A percentile compares a stretch with the other conserved stretches of the same genome.
Evolutionary conservation across 805 yeast species (phyloP).

Genomic region (Hanseniaspora jakobsenii): DNA sequence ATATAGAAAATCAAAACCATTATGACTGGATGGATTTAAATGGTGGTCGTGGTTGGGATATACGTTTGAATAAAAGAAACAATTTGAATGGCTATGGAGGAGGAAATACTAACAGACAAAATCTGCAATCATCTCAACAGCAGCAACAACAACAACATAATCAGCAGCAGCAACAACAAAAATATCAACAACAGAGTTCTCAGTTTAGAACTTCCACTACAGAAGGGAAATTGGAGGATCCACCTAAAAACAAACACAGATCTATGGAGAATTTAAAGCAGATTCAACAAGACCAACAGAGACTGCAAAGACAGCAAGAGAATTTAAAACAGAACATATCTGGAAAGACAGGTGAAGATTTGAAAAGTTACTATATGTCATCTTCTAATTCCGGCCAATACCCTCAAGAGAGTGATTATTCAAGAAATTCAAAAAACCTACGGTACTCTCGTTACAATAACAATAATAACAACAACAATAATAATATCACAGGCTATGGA

Average conservation of each 20-base stretch:
- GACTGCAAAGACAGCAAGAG: slow-evolving; percentile 12
- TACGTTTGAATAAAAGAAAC: slow-evolving; percentile 60
- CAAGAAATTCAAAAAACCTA: not conserved
- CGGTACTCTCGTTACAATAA: slow-evolving; percentile 7
- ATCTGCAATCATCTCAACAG: slow-evolving; percentile 22
- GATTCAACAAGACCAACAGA: slow-evolving; percentile 11
- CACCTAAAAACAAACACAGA: too few species aligned
- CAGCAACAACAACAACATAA: slow-evolving; percentile 18
- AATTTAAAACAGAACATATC: slow-evolving; percentile 1
- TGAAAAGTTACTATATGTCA: slow-evolving; percentile 5
- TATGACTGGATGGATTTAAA: slow-evolving; percentile 77
- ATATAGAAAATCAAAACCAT: slow-evolving; percentile 50
- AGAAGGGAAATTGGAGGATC: too few species aligned
- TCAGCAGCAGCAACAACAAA: slow-evolving; percentile 20
- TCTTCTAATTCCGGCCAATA: not conserved
- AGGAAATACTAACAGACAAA: slow-evolving; percentile 39
- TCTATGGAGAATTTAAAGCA: slow-evolving; percentile 14
- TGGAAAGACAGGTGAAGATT: slow-evolving; percentile 2
- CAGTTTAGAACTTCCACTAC: too few species aligned
- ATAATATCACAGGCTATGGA: too few species aligned
- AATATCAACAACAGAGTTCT: slow-evolving; percentile 15
- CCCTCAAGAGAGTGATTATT: not conserved
- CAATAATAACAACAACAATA: too few species aligned
- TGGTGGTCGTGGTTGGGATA: slow-evolving; percentile 74
- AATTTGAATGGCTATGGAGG: slow-evolving; percentile 75